These are phyloP conservation scores for Hypocreales sp. DNA, from an alignment of 2,329 filamentous ascomycete genomes.

Conservation along the genomic window DNA sequence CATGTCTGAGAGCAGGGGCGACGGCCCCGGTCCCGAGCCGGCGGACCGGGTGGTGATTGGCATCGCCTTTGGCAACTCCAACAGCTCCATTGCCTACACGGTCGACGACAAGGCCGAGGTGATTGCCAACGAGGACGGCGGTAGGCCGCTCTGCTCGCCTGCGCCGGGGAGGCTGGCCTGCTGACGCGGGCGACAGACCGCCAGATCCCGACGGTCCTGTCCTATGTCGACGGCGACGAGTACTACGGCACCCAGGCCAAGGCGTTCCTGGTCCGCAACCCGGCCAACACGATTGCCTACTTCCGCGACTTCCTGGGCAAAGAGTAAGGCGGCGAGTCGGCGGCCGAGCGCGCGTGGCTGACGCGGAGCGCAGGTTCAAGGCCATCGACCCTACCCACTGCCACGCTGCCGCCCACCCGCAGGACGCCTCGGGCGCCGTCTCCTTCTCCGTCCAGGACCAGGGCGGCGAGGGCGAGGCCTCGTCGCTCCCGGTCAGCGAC, in stretches of 20 bases:
- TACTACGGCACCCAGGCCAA: slow-evolving; percentile 95
- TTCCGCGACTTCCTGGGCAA: slow-evolving; percentile 94
- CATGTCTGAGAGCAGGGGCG: slow-evolving; percentile 32
- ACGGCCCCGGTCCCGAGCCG: slow-evolving; percentile 31
- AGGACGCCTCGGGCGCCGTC: slow-evolving; percentile 55
- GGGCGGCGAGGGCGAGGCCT: slow-evolving; percentile 41
- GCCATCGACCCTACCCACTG: slow-evolving; percentile 91
- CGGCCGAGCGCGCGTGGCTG: too few species aligned
- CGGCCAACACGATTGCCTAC: slow-evolving; percentile 83
- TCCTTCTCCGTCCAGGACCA: slow-evolving; percentile 77
- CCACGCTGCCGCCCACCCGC: slow-evolving; percentile 83
- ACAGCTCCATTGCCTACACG: slow-evolving; percentile 92
- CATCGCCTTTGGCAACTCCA: slow-evolving; percentile 95
- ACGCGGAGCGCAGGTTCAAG: slow-evolving; percentile 48
- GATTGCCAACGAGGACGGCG: slow-evolving; percentile 97
- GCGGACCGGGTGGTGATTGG: slow-evolving; percentile 64
- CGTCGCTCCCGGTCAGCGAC: slow-evolving; percentile 63
- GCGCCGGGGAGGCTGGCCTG: too few species aligned
- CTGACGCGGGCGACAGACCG: slow-evolving; percentile 52
- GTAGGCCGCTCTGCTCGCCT: slow-evolving; percentile 28
- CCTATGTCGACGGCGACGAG: slow-evolving; percentile 91
- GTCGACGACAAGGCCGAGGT: slow-evolving; percentile 91
- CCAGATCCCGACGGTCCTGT: slow-evolving; percentile 88
- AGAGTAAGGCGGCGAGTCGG: slow-evolving; percentile 52
- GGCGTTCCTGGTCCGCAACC: slow-evolving; percentile 80